Conservation (phyloP, 768 basidiomycete species). For the Lactarius akahatsu region DNA sequence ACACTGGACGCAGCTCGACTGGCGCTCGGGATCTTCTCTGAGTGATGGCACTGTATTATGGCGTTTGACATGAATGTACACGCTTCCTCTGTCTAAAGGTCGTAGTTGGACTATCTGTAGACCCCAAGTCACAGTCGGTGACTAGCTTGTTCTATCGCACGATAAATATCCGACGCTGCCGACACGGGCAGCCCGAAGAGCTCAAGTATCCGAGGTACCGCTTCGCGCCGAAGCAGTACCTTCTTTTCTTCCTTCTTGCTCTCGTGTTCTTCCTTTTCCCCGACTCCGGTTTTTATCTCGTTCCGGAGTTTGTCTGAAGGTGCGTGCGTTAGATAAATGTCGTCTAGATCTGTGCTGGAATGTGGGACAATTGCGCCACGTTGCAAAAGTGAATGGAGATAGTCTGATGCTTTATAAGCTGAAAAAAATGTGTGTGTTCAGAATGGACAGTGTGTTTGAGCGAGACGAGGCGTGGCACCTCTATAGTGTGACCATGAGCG, state of each 20-base stretch:
- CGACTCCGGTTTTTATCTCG: conserved; percentile 7
- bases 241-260: conserved; percentile 25
- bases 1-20: not conserved
- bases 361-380: conserved; percentile 56
- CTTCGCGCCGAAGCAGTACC: conserved; percentile 52
- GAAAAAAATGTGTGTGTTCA: conserved; percentile 12
- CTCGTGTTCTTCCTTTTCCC: not conserved
- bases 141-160: conserved; percentile 62
- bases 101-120: conserved; percentile 12
- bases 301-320: conserved; percentile 28
- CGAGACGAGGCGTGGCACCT: conserved; percentile 43
- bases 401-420: conserved; percentile 72
- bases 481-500: conserved; percentile 82
- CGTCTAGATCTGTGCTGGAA: conserved; percentile 54
- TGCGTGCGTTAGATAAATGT: conserved; percentile 46
- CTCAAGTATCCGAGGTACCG: conserved; percentile 50
- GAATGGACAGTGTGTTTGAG: conserved; percentile 6
- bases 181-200: conserved; percentile 47
- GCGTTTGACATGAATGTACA: not conserved
- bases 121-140: conserved; percentile 34
- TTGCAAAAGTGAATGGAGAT: conserved; percentile 60
- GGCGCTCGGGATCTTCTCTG: too few species aligned
- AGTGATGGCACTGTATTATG: not conserved
- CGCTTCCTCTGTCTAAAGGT: not conserved
- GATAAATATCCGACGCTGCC: conserved; percentile 52